These are phyloP conservation scores for Grifola frondosa DNA, from an alignment of 1,284 basidiomycete species.

Conservation along the genomic window DNA sequence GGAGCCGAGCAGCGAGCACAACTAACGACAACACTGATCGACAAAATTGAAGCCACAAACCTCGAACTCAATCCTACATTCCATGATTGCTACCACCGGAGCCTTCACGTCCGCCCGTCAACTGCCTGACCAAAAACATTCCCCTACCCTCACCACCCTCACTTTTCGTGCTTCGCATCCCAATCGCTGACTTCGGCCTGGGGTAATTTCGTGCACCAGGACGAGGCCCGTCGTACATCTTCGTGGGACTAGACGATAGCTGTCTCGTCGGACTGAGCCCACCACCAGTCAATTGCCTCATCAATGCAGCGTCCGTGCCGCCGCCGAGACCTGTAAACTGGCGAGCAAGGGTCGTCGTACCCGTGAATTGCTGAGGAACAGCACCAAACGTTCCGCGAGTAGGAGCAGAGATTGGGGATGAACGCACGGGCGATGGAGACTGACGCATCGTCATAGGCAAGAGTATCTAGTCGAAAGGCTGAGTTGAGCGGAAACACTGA, in stretches of 20 bases:
- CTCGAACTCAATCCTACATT: conserved; percentile 8
- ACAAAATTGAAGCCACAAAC: background rate
- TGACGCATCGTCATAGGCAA: conserved; percentile 50
- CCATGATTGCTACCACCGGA: conserved; percentile 24
- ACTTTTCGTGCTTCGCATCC: conserved; percentile 30
- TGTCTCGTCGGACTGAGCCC: conserved; percentile 61
- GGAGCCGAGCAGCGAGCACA: no score
- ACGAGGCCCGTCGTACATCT: conserved; percentile 32
- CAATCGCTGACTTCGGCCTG: conserved; percentile 37
- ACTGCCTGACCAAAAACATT: conserved; percentile 51
- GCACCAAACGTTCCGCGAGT: conserved; percentile 33
- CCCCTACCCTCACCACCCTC: conserved; percentile 37
- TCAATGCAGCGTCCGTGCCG: conserved; percentile 43
- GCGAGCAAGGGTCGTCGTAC: conserved; percentile 68
- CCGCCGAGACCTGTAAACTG: conserved; percentile 68
- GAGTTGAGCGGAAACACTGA: background rate
- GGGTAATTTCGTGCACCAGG: conserved; percentile 28
- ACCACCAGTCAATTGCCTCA: conserved; percentile 65
- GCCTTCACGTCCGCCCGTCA: conserved; percentile 54
- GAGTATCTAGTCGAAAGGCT: conserved; percentile 48
- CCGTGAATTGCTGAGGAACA: conserved; percentile 56
- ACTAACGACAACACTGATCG: no score
- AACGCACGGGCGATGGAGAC: conserved; percentile 48
- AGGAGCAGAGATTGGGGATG: conserved; percentile 43
- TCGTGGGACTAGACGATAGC: conserved; percentile 37